Evolutionary conservation across 2,329 filamentous ascomycete species (phyloP), one percentile per base, ranked within the genome.

Genomic region (Penicillium sp.): DNA sequence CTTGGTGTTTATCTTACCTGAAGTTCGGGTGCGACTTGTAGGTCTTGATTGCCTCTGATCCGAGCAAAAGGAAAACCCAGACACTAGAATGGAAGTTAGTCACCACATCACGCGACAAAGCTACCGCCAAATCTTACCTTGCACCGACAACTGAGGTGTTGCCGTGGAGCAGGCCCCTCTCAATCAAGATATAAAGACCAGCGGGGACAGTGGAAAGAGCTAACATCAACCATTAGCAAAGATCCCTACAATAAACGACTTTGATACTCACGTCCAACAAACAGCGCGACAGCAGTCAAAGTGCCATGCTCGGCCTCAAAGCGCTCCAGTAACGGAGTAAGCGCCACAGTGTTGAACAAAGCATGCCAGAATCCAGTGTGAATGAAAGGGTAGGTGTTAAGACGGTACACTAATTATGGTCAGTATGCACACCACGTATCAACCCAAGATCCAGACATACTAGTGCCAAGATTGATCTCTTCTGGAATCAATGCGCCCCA

Each of bases 261-360:
- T 5, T 27, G 39, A 8, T 9, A 83, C 92, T 79, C 81, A 96
- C 92, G 92, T 54, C 94, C 94, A 67, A 94, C 85, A 73, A 97
- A 97, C 49, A 97, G 80, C 34, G 90, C 85, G 59, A 96, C 72
- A n/a, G 91, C 89, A 24, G 91, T 91, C 68, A 97, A 79, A 7
- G 93, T 97, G 49, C 94, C 94, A 73, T 95, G 87, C 72, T 97
- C 93, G 58, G 85, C 84, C 77, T 99, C 94, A 74, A 97, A 99
- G 57, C 92, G 85, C 75, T 97, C 93, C 72, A 99, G 78, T 48
- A 99, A 79, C n/a, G 94, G 94, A 38, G 88, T 87, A 59, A 97
- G 73, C 21, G 91, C 90, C 59, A 95, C 49, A 22, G 91, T 72
- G 74, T 97, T 96, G 69, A 95, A 78, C 49, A 92, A 68, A 57